Base-by-base conservation (phyloP, 2,329 filamentous ascomycete genomes). In the Colletotrichum tropicicola region DNA sequence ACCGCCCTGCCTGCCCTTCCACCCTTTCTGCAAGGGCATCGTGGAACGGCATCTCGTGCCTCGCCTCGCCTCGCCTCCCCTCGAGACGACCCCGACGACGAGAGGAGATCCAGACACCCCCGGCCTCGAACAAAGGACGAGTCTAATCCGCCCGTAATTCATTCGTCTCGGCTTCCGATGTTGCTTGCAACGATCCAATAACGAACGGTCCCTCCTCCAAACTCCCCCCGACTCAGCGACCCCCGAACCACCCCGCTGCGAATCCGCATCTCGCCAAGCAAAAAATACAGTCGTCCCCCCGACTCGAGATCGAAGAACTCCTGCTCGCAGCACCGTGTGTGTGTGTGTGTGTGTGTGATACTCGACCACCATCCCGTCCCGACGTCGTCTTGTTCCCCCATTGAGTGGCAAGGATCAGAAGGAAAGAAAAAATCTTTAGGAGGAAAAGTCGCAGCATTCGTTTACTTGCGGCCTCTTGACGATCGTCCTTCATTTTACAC, bases 401-500 rank as follows among this genome's bases (percentile, higher is more conserved):
- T 62, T 66, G 58, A 57, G 37, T 52, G 63, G 63, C 59, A 62
- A 62, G 45, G 59, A 41, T 32, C n/a, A 57, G 47, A 45, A 41
- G 15, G 35, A 60, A 63, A 43, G 6, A 19, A 43, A 49, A 27
- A 49, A 45, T 44, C 65, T 62, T 49, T 55, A 49, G 56, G 60
- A 49, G 56, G 60, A 68, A 63, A 53, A 68, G 65, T 71, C 75
- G 73, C 71, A 75, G 73, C 74, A 75, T 78, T 75, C 68, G 68
- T 66, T 76, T 74, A 69, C 69, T 74, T 19, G 72, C 74, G 66
- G 65, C 63, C 65, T 53, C 51, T 59, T 49, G 60, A 63, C 56
- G 69, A 66, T 58, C 65, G 51, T 54, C 49, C 44, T 60, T 61
- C 53, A 66, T 62, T 64, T 58, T 17, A 62, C 44, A 66, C 65